Conservation (phyloP, 495 filamentous ascomycete species). For the Neurospora sp. region DNA sequence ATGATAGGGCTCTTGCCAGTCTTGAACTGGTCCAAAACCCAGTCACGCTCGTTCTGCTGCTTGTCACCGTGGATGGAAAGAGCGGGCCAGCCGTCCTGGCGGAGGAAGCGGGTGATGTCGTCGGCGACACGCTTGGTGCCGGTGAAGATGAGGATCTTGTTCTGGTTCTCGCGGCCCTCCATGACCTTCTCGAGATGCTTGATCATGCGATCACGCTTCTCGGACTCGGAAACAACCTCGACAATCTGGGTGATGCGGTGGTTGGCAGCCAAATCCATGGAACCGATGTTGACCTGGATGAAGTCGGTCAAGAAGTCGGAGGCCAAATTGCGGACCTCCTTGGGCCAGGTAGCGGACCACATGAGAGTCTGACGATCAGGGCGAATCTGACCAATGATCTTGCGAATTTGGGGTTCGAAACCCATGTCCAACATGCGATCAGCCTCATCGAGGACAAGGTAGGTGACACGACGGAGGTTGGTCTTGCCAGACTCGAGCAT, state of each 20-base stretch:
- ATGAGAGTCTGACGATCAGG: constrained; percentile 99
- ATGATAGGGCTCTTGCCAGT: constrained; percentile 91
- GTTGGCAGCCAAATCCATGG: constrained; percentile 92
- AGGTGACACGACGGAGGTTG: constrained; percentile 95
- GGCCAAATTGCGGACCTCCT: constrained; percentile 95
- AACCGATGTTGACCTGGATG: constrained; percentile 99
- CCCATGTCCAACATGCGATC: constrained; percentile 91
- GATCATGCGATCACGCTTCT: constrained; percentile 95
- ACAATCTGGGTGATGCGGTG: constrained; percentile 97
- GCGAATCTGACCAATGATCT: constrained; percentile 95
- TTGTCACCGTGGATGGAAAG: constrained; percentile 99
- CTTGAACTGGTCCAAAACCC: constrained; percentile 99
- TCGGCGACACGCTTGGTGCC: constrained; percentile 98
- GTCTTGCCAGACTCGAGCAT: constrained; percentile 97
- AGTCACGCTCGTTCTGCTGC: constrained; percentile 98
- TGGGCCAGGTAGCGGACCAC: constrained; percentile 99
- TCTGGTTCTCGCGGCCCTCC: constrained; percentile 66
- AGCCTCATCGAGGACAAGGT: constrained; percentile 82
- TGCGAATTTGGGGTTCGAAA: constrained; percentile 83
- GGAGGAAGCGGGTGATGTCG: constrained; percentile 96
- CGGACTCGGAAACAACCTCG: constrained; percentile 88
- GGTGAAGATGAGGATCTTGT: constrained; percentile 93
- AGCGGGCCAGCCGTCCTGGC: constrained; percentile 97
- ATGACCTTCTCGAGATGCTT: constrained; percentile 98
- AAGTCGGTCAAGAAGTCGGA: constrained; percentile 90